Conservation (phyloP, 441 rosid genomes). For the Hura crepitans region DNA sequence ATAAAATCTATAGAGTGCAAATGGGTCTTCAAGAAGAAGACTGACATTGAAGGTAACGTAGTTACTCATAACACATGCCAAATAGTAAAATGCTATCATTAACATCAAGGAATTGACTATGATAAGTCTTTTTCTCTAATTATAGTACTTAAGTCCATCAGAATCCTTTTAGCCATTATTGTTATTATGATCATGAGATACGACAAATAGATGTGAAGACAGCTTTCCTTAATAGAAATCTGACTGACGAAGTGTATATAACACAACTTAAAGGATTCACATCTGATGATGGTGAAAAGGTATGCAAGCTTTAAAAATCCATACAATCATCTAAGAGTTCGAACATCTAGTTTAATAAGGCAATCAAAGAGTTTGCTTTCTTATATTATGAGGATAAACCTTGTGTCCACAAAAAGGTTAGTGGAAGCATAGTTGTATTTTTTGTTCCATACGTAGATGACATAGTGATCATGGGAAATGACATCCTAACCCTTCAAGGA, state of each 20-base stretch:
- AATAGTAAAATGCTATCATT: neutral
- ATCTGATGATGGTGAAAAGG: neutral
- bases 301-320: neutral
- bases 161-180: no score
- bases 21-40: neutral
- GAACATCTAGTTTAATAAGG: slow-evolving; percentile 4
- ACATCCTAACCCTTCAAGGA: neutral
- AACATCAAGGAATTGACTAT: neutral
- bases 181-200: no score
- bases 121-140: neutral
- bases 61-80: neutral
- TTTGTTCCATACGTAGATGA: neutral
- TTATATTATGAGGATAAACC: neutral
- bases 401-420: slow-evolving; percentile 13
- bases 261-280: neutral
- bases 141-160: neutral
- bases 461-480: neutral
- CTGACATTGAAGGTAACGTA: neutral
- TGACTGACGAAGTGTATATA: neutral
- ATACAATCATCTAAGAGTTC: slow-evolving; percentile 11
- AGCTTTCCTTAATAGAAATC: no score
- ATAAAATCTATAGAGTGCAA: neutral
- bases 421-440: neutral
- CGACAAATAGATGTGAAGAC: no score
- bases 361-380: slow-evolving; percentile 16